Evolutionary conservation across 2,329 filamentous ascomycete genomes (phyloP), one percentile per base, ranked within the genome.

Genomic region (Colletotrichum sp.): DNA sequence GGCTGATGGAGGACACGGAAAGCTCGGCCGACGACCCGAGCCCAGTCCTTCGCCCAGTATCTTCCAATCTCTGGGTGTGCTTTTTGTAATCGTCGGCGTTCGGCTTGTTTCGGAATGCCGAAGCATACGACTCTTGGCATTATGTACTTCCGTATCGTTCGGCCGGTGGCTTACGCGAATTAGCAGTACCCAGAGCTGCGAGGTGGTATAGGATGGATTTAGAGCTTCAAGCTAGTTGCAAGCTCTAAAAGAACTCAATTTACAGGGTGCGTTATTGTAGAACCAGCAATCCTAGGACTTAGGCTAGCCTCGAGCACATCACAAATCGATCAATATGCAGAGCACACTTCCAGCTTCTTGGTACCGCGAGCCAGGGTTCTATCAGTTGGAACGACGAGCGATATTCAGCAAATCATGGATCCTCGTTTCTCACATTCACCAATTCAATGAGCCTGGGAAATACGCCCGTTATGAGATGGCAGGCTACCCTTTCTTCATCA

Each of bases 381-480:
- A 85, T 76, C 81, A 85, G 75, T 80, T 86, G 18, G 85, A 86
- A 73, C 79, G 84, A 36, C 80, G 84, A 26, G 83, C 85, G 12
- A 84, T 86, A 55, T 86, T 86, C 78, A 84, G 83, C 4, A 81
- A 82, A 77, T 80, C 79, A 72, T 84, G 82, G 82, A 68, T 83
- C 21, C 79, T 79, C 66, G 76, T 82, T 24, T 76, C 78, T 30
- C 81, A 79, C 21, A 63, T 64, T 64, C 66, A 72, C n/a, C 72
- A 77, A 34, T 75, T 79, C 52, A 69, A 71, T 5, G 77, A 78
- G 24, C 39, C 72, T 28, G 52, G 18, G 26, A 69, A 77, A 32
- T 79, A 75, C 52, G 60, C 76, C 16, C 63, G 64, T 9, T 70
- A 77, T 18, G 75, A 76, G 1, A 73, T 77, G 59, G 77, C 78